Evolutionary conservation across 768 basidiomycete species (phyloP).

Genomic region (Termitomyces sp.): DNA sequence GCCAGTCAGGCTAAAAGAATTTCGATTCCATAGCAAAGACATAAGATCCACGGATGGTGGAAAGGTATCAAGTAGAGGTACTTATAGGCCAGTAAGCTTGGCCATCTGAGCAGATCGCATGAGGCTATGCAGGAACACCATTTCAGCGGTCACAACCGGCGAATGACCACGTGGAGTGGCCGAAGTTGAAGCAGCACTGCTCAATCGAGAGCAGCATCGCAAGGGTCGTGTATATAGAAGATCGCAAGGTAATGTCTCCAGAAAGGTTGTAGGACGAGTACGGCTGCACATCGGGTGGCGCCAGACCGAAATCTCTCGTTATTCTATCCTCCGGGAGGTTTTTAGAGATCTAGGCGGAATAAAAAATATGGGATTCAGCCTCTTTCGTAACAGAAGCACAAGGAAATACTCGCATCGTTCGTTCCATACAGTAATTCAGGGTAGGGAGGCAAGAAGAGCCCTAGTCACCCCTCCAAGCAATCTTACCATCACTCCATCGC

Average conservation of each 20-base stretch:
- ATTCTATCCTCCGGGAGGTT: not conserved
- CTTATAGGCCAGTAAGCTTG: not conserved
- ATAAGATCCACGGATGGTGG: not conserved
- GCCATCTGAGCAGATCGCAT: not conserved
- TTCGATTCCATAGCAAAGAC: not conserved
- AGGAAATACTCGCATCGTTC: not conserved
- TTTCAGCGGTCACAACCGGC: not conserved
- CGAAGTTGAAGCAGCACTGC: not conserved
- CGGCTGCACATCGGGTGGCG: not conserved
- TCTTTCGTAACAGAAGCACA: not conserved
- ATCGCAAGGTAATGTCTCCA: not conserved
- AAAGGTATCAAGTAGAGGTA: not conserved
- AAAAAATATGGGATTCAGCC: not conserved
- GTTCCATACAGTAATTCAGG: not conserved
- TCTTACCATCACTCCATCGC: slow-evolving; percentile 81
- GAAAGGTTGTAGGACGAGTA: not conserved
- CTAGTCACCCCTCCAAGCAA: slow-evolving; percentile 78
- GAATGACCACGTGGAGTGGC: not conserved
- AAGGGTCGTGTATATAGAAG: not conserved
- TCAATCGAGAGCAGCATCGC: not conserved
- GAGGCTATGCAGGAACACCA: not conserved
- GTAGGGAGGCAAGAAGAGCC: not conserved
- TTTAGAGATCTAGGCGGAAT: not conserved
- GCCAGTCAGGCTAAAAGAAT: not conserved
- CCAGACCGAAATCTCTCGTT: not conserved